Conservation (phyloP, 2,329 filamentous ascomycete genomes). For the Immersiporthe knoxdaviesiana region DNA sequence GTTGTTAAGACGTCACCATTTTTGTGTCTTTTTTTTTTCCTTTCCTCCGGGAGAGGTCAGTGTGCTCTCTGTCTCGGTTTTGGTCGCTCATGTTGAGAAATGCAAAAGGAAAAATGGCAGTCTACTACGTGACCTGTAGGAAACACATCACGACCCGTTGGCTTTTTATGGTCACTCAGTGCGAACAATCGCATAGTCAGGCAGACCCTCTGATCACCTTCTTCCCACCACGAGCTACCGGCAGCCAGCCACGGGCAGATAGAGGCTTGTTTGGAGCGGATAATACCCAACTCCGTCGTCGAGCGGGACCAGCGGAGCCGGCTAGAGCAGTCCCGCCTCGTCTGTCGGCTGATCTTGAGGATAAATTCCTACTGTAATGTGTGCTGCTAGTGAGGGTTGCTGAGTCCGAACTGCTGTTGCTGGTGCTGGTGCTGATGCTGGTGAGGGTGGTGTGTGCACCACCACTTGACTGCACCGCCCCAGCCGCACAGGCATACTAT, state of each 20-base stretch:
- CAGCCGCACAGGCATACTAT: neutral
- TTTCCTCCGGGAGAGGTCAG: neutral
- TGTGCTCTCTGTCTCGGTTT: neutral
- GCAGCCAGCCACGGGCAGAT: neutral
- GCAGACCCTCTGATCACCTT: neutral
- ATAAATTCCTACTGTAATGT: neutral
- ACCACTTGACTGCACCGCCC: neutral
- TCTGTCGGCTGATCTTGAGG: constrained; percentile 7
- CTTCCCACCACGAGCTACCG: neutral
- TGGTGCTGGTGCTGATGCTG: neutral
- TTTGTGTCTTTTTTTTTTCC: neutral
- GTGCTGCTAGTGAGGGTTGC: neutral
- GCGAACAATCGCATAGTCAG: neutral
- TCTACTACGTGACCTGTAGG: neutral
- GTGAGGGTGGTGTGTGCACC: neutral
- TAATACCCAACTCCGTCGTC: neutral
- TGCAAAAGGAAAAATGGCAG: neutral
- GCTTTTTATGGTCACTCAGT: neutral
- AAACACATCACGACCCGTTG: neutral
- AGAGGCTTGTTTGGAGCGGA: constrained; percentile 2
- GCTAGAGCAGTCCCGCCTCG: neutral
- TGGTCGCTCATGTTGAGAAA: neutral
- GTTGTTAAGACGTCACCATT: neutral
- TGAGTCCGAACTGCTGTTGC: neutral
- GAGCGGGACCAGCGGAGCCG: constrained; percentile 1